These are phyloP conservation scores for Lentinula boryana DNA, from an alignment of 768 basidiomycete genomes.

Conservation along the genomic window DNA sequence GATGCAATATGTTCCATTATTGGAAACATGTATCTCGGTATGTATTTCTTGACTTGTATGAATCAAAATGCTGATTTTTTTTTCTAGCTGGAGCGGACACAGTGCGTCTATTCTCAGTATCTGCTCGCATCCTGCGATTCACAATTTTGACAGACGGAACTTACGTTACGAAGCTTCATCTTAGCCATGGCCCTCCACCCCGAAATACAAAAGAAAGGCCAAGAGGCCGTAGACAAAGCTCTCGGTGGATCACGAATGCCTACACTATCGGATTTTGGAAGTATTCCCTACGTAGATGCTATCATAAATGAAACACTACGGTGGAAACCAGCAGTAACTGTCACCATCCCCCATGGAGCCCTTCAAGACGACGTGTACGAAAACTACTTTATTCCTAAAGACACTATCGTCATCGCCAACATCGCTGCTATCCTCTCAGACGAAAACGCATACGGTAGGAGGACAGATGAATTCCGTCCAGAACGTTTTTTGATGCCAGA, in stretches of 20 bases:
- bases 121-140: no score
- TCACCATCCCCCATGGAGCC: conserved; percentile 3
- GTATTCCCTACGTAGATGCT: conserved; percentile 14
- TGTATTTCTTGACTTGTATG: background rate
- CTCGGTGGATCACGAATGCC: conserved; percentile 17
- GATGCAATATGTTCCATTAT: background rate
- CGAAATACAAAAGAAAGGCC: conserved; percentile 16
- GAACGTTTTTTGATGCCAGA: conserved; percentile 18
- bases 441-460: conserved; percentile 17
- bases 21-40: conserved; percentile 1
- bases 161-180: conserved; percentile 6
- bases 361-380: conserved; percentile 6
- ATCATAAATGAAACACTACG: conserved; percentile 17
- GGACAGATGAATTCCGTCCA: conserved; percentile 22
- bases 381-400: conserved; percentile 9
- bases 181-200: conserved; percentile 18
- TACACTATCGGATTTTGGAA: conserved; percentile 8
- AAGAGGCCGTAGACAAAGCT: conserved; percentile 17
- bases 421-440: conserved; percentile 3
- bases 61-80: background rate
- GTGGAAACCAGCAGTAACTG: conserved; percentile 5
- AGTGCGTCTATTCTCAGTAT: background rate
- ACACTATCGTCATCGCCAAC: conserved; percentile 8
- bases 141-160: background rate
- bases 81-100: conserved; percentile 1